Conservation (phyloP, 805 yeast species). For the Blastobotrys robertii region DNA sequence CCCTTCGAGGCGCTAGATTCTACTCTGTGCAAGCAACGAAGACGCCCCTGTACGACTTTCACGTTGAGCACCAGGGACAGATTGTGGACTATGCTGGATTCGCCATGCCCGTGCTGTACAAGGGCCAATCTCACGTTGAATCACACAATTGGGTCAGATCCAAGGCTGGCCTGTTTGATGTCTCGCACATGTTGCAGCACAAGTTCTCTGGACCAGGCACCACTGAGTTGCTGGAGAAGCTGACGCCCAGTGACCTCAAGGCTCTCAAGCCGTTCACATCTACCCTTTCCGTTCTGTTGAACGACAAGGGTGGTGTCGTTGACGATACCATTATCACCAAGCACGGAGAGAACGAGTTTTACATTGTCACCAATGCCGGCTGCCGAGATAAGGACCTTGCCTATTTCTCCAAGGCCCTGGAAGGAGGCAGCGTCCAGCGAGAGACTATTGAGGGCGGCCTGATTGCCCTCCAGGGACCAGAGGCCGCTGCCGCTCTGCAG, state of each 20-base stretch:
- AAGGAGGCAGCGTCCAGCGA: slow-evolving; percentile 26
- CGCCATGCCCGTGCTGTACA: slow-evolving; percentile 86
- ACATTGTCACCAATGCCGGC: slow-evolving; percentile 94
- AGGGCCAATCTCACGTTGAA: slow-evolving; percentile 77
- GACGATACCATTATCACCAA: slow-evolving; percentile 90
- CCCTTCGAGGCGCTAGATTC: slow-evolving; percentile 1
- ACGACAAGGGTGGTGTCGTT: slow-evolving; percentile 74
- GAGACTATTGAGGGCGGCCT: slow-evolving; percentile 51
- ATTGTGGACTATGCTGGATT: slow-evolving; percentile 97
- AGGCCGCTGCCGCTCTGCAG: slow-evolving; percentile 57
- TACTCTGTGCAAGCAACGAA: slow-evolving; percentile 21
- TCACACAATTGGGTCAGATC: slow-evolving; percentile 91
- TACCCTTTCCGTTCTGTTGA: slow-evolving; percentile 66
- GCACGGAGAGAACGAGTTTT: slow-evolving; percentile 57
- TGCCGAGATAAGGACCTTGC: slow-evolving; percentile 72
- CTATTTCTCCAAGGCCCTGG: slow-evolving; percentile 49
- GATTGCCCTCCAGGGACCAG: slow-evolving; percentile 90
- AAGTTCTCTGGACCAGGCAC: slow-evolving; percentile 60
- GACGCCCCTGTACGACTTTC: slow-evolving; percentile 79
- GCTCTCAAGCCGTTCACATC: slow-evolving; percentile 47
- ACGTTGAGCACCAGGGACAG: slow-evolving; percentile 68
- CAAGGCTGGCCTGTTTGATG: slow-evolving; percentile 88
- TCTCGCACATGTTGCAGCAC: slow-evolving; percentile 96
- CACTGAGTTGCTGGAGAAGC: slow-evolving; percentile 54
- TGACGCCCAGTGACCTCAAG: slow-evolving; percentile 84